Evolutionary conservation across 768 basidiomycete genomes (phyloP).

Genomic region (Dentipellis fragilis): DNA sequence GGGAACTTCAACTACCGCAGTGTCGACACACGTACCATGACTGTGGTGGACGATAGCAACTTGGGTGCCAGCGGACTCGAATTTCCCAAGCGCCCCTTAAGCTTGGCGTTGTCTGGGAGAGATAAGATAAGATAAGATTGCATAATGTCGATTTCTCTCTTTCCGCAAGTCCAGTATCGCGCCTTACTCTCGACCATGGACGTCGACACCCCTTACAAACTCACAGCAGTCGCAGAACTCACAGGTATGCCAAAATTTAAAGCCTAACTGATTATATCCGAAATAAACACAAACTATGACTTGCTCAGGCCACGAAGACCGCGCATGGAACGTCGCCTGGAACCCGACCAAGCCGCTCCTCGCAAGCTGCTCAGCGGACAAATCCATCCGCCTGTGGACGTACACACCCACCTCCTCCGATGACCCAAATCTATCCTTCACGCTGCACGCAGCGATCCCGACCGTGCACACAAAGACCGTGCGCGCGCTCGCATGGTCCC

Average conservation of each 20-base stretch:
- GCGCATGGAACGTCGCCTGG: slow-evolving; percentile 86
- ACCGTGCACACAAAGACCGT: slow-evolving; percentile 88
- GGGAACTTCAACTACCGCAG: too few relatives aligned
- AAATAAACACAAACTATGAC: not conserved
- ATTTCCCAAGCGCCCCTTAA: too few relatives aligned
- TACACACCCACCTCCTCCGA: slow-evolving; percentile 32
- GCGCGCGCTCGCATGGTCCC: slow-evolving; percentile 79
- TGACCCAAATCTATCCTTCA: slow-evolving; percentile 27
- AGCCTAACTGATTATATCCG: too few relatives aligned
- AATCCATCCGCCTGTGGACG: slow-evolving; percentile 75
- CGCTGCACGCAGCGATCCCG: slow-evolving; percentile 52
- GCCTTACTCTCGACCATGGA: not conserved
- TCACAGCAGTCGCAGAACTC: slow-evolving; percentile 2
- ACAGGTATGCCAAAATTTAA: not conserved
- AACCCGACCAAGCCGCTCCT: slow-evolving; percentile 73
- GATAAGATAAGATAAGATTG: too few relatives aligned
- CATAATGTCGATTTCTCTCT: too few relatives aligned
- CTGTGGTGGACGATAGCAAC: too few relatives aligned
- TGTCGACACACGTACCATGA: too few relatives aligned
- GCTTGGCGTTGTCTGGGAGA: too few relatives aligned
- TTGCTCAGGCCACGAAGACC: slow-evolving; percentile 60
- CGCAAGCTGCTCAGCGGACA: slow-evolving; percentile 93
- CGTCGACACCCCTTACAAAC: slow-evolving; percentile 6
- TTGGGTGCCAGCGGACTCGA: too few relatives aligned
- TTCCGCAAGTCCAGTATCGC: too few relatives aligned